Base-by-base conservation (phyloP, 768 basidiomycete genomes). In the Strobilomyces echinocephalus region DNA sequence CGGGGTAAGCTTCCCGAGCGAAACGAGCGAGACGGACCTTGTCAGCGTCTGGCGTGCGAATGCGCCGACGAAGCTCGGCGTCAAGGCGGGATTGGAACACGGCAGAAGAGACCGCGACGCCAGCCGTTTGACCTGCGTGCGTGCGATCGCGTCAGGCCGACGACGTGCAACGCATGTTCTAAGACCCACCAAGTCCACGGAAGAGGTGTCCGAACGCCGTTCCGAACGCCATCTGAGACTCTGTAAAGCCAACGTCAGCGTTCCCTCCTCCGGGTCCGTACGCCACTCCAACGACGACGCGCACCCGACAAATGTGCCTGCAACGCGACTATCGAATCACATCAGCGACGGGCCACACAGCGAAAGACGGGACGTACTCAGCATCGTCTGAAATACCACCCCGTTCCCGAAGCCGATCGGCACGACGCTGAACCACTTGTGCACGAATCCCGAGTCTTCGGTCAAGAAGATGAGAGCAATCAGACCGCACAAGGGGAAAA, bases 401-500 rank as follows among this genome's bases (percentile, higher is more conserved):
- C 30, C 30, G 6, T 30, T 30, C 30, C 30, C 30, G 30, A 30
- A 30, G 7, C 30, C 30, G 30, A 30, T 30, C 9, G 30, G 30
- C 9, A 30, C 30, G 30, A 30, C 30, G 30, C 30, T 30, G 9
- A 30, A 30, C 30, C 30, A 30, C 30, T 30, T 30, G 6, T 30
- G 30, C 30, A 30, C 30, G 30, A 30, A 30, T 5, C 30, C 30
- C 30, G 30, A 30, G 30, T 9, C 30, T 30, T 30, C 30, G 30
- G 21, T 5, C 12, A 64, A 4, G 7, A 67, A 31, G 2, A 71
- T 62, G 26, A 81, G 69, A 1, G 75, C 62, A 5, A 74, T 50
- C 0, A 76, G 71, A 3, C 77, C 73, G 4, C 75, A 63, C 57
- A 79, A 71, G 3, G 30, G 30, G 7, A 30, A 30, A 7, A 30